These are phyloP conservation scores for Remersonia thermophila DNA, from an alignment of 2,329 filamentous ascomycete species.

Conservation along the genomic window DNA sequence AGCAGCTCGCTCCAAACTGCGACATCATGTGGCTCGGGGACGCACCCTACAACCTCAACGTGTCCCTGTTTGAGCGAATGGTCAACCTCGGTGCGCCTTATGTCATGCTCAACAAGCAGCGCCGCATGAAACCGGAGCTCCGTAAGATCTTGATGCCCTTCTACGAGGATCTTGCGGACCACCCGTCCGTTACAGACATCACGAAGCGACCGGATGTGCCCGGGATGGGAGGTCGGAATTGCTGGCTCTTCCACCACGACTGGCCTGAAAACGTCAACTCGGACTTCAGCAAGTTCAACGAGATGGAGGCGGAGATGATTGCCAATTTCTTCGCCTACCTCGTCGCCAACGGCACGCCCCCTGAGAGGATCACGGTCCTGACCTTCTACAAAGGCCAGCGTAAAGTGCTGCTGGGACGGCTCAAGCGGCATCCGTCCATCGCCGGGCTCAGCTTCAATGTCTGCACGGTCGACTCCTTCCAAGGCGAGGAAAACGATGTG, in stretches of 20 bases:
- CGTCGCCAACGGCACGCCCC: conserved; percentile 48
- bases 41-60: conserved; percentile 52
- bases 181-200: conserved; percentile 25
- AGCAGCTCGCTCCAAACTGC: conserved; percentile 62
- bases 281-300: conserved; percentile 56
- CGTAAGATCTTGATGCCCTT: conserved; percentile 34
- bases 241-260: conserved; percentile 34
- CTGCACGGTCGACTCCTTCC: conserved; percentile 76
- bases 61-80: conserved; percentile 71
- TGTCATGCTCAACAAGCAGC: conserved; percentile 53
- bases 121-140: conserved; percentile 40
- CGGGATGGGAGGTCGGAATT: conserved; percentile 24
- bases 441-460: conserved; percentile 40
- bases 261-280: conserved; percentile 54
- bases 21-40: conserved; percentile 46
- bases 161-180: conserved; percentile 34
- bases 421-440: conserved; percentile 24
- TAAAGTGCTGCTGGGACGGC: conserved; percentile 43
- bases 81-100: conserved; percentile 54
- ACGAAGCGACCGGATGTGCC: conserved; percentile 29
- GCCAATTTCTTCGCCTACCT: conserved; percentile 61
- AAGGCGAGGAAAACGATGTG: conserved; percentile 82
- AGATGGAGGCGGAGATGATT: conserved; percentile 64
- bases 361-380: conserved; percentile 59
- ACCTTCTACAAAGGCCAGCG: conserved; percentile 84